phyloP scores from a whole-genome alignment of 257 asterid genomes.

The Haberlea rhodopensis region DNA sequence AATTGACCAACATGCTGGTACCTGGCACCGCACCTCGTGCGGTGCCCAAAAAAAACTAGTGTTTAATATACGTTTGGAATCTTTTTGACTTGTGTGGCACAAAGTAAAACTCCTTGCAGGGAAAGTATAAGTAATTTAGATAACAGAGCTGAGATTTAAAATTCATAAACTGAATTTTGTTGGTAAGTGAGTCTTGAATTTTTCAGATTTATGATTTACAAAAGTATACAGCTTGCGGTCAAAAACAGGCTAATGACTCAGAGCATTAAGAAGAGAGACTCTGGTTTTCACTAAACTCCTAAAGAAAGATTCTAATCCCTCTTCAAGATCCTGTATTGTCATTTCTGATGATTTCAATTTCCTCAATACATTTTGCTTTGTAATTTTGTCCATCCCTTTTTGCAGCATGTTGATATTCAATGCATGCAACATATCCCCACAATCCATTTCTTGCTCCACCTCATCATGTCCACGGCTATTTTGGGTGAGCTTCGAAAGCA shows the following conservation, averaged over 20 bases:
- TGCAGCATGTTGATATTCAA: not conserved
- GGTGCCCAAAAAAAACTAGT: too few species aligned
- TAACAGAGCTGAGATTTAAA: not conserved
- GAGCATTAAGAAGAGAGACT: constrained; percentile 21
- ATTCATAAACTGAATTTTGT: not conserved
- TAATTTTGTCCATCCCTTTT: not conserved
- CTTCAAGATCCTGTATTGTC: constrained; percentile 20
- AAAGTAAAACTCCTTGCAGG: not conserved
- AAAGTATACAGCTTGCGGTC: not conserved
- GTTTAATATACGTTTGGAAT: not conserved
- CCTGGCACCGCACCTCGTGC: too few species aligned
- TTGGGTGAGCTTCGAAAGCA: constrained; percentile 22
- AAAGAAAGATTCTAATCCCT: constrained; percentile 8
- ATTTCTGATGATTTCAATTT: constrained; percentile 11
- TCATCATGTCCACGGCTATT: constrained; percentile 2
- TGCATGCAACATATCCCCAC: not conserved
- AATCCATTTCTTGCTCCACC: constrained; percentile 3
- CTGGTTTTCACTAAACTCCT: constrained; percentile 20
- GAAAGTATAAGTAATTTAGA: not conserved
- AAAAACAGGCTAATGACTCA: constrained; percentile 24
- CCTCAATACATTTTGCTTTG: constrained; percentile 19
- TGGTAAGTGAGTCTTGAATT: too few species aligned
- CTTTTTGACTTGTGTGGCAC: not conserved
- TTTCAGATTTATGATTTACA: not conserved
- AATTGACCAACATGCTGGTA: too few species aligned